Percentiles rank a stretch among this genome's conserved stretches.
Conservation (phyloP, 208 protist species). For the Herpetomonas muscarum region DNA sequence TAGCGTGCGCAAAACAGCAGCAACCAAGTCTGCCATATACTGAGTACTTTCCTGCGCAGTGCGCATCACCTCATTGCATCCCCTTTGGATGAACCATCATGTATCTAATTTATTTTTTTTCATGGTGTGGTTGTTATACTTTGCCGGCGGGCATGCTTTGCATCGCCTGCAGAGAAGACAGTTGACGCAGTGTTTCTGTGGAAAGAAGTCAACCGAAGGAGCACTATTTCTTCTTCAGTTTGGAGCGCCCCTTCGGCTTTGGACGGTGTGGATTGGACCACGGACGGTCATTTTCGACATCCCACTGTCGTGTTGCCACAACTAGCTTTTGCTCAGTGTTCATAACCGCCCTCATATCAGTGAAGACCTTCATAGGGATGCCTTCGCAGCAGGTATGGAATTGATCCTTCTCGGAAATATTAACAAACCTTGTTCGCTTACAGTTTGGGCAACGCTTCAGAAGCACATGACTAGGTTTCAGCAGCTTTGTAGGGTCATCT, state of each 20-base stretch:
- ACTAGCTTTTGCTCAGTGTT: constrained; percentile 62
- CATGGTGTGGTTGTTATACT: too few relatives aligned
- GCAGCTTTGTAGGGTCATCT: constrained; percentile 70
- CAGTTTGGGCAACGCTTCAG: constrained; percentile 74
- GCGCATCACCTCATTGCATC: too few relatives aligned
- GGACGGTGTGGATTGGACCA: constrained; percentile 80
- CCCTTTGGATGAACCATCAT: too few relatives aligned
- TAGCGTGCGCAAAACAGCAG: too few relatives aligned
- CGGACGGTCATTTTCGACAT: constrained; percentile 73
- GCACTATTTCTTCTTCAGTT: constrained; percentile 69
- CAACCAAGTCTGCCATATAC: too few relatives aligned
- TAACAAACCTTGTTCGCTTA: constrained; percentile 72
- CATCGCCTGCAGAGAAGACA: too few relatives aligned
- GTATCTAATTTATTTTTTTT: too few relatives aligned
- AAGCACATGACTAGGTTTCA: constrained; percentile 74
- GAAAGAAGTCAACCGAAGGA: constrained; percentile 4
- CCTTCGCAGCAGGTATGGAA: constrained; percentile 90
- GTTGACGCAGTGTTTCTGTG: too few relatives aligned
- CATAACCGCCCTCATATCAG: constrained; percentile 83
- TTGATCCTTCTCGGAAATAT: constrained; percentile 38
- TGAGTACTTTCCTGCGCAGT: too few relatives aligned
- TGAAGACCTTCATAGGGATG: constrained; percentile 57
- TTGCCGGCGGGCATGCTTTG: too few relatives aligned
- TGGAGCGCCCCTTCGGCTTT: constrained; percentile 80
- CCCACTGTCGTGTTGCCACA: constrained; percentile 62